Percentiles rank a stretch among this genome's conserved stretches.
These are phyloP conservation scores for Lachancea thermotolerans DNA, from an alignment of 805 yeast genomes.

Conservation along the genomic window DNA sequence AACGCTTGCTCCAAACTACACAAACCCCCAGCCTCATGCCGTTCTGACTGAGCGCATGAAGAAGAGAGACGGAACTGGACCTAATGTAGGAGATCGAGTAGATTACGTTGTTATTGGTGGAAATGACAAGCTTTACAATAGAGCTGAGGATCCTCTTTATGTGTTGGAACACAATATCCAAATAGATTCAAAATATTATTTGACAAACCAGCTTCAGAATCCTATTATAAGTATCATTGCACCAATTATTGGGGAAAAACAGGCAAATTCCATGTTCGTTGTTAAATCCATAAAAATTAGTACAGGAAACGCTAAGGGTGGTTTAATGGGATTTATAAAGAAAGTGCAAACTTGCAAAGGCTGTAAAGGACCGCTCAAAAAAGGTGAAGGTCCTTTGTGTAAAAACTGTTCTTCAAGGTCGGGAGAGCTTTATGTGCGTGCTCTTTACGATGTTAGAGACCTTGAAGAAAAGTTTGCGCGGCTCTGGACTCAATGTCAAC, in stretches of 20 bases:
- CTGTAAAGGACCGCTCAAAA: conserved; percentile 72
- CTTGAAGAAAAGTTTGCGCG: conserved; percentile 78
- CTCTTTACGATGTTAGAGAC: conserved; percentile 70
- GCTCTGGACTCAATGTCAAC: conserved; percentile 96
- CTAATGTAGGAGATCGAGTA: conserved; percentile 94
- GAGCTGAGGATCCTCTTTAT: conserved; percentile 93
- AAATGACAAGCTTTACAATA: conserved; percentile 80
- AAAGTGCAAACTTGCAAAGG: conserved; percentile 83
- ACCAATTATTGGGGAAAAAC: conserved; percentile 84
- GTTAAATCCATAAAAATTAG: conserved; percentile 40
- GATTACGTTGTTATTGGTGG: conserved; percentile 91
- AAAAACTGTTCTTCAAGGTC: conserved; percentile 66
- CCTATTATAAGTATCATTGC: conserved; percentile 91
- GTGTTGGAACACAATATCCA: conserved; percentile 89
- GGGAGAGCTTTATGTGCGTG: conserved; percentile 74
- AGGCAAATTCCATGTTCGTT: conserved; percentile 70
- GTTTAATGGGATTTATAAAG: conserved; percentile 85
- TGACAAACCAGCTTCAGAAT: conserved; percentile 87
- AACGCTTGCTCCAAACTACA: conserved; percentile 85
- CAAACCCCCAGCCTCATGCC: conserved; percentile 96
- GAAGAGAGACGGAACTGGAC: conserved; percentile 97
- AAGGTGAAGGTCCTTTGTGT: conserved; percentile 71
- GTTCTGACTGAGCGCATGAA: conserved; percentile 94
- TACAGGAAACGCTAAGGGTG: conserved; percentile 62
- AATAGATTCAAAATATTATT: conserved; percentile 87